Base-by-base conservation (phyloP, 176 grass and related monocot species). In the Phyllostachys edulis region DNA sequence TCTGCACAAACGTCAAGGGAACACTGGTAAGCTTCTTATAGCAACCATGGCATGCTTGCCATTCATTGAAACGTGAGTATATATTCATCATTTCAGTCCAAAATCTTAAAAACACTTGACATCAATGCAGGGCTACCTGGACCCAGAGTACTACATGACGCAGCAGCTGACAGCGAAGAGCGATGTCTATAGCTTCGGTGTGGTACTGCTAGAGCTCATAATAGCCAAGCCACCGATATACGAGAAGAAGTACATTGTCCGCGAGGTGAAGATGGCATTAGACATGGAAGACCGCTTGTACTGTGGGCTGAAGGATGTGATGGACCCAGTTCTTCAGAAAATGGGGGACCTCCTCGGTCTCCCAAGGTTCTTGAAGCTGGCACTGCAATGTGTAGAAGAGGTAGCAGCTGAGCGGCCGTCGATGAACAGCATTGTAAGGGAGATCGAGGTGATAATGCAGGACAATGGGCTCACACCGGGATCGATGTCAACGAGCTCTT, bases 101-200 rank as follows among this genome's bases (percentile, higher is more conserved):
- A 75, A 79, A 44, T 44, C 2, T 14, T 54, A 70, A 24, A 21
- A 23, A 21, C 23, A 47, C 26, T 51, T 72, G 13, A 7, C 17
- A 20, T 56, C 15, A 14, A 63, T 87, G 64, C 73, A 95, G 96
- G 96, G 96, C 10, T 98, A 98, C 84, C 86, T 98, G 7, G 91
- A 95, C 71, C 96, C 93, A 1, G 96, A 98, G 61, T 94, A 94
- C 88, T 97, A 90, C 73, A 90, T 89, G 89, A 94, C 92, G 0
- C 92, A 97, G 29, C 92, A 93, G 52, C 71, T 97, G 26, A 94
- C 92, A 15, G 90, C 87, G 16, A 97, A 97, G 81, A 97, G 95
- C 52, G 92, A 97, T 52, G 95, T 94, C 8, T 97, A 97, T 21
- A 97, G 92, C 79, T 97, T 93, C 11, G 93, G 96, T 0, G 89